Percentiles rank a stretch among this genome's conserved stretches.
These are phyloP conservation scores for Fusarium sp. DNA, from an alignment of 2,329 filamentous ascomycete genomes.

Conservation along the genomic window DNA sequence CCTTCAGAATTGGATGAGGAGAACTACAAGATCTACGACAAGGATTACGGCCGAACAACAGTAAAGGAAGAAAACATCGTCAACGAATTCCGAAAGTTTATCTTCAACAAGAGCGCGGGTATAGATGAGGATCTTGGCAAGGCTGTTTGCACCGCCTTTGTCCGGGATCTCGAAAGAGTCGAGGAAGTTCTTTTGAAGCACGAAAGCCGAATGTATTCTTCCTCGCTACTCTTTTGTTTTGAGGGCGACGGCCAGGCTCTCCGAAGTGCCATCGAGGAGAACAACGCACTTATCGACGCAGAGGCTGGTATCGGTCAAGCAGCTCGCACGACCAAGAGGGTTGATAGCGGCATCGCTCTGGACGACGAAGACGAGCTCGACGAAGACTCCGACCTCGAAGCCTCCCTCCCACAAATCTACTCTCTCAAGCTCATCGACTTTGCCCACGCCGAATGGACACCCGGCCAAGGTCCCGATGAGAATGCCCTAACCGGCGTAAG, in stretches of 20 bases:
- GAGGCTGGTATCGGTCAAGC: slow-evolving; percentile 58
- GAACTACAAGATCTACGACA: slow-evolving; percentile 70
- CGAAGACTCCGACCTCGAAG: slow-evolving; percentile 63
- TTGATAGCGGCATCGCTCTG: slow-evolving; percentile 67
- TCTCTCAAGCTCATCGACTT: slow-evolving; percentile 94
- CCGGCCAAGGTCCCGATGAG: slow-evolving; percentile 85
- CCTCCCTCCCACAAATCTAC: slow-evolving; percentile 71
- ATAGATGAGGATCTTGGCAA: slow-evolving; percentile 68
- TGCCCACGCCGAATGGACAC: slow-evolving; percentile 88
- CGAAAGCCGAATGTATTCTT: slow-evolving; percentile 73
- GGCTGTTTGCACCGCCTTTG: slow-evolving; percentile 65
- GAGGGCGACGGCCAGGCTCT: slow-evolving; percentile 71
- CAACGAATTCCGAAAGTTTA: slow-evolving; percentile 65
- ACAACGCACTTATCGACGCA: slow-evolving; percentile 61
- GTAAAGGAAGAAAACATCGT: slow-evolving; percentile 66
- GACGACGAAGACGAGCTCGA: slow-evolving; percentile 58
- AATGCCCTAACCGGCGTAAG: slow-evolving; percentile 81
- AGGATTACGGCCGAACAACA: slow-evolving; percentile 67
- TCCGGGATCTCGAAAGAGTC: slow-evolving; percentile 63
- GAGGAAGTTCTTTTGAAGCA: slow-evolving; percentile 64
- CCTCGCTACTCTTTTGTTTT: slow-evolving; percentile 71
- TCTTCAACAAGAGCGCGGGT: slow-evolving; percentile 69
- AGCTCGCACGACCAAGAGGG: slow-evolving; percentile 56
- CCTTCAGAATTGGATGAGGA: slow-evolving; percentile 63
- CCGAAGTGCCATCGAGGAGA: slow-evolving; percentile 64